Conservation (phyloP, 202 grass and related monocot species). For the Brachypodium distachyon region DNA sequence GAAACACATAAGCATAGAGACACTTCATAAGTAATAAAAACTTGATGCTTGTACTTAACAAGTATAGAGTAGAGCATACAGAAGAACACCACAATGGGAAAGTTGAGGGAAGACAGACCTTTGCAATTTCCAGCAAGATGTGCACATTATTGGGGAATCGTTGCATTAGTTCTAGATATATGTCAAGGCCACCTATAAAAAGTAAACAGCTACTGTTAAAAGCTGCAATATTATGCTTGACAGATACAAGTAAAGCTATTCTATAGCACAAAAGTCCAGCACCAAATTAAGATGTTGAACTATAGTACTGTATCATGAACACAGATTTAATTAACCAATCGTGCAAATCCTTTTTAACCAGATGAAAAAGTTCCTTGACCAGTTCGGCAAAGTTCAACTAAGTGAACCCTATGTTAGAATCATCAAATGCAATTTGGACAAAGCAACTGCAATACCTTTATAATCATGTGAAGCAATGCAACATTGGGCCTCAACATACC, state of each 20-base stretch:
- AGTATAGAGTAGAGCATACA: neutral
- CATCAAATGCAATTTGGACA: neutral
- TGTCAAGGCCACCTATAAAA: conserved; percentile 82
- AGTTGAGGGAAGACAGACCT: conserved; percentile 41
- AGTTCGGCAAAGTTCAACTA: neutral
- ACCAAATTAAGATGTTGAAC: neutral
- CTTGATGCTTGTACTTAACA: neutral
- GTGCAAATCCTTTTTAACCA: neutral
- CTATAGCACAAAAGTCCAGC: neutral
- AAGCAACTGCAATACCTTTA: conserved; percentile 50
- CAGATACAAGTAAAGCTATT: neutral
- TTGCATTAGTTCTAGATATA: conserved; percentile 76
- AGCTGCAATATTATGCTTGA: conserved; percentile 13
- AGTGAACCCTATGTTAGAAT: neutral
- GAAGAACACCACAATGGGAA: neutral
- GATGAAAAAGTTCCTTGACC: neutral
- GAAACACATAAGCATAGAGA: neutral
- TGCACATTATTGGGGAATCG: conserved; percentile 90
- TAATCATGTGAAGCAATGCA: conserved; percentile 95
- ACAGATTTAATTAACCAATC: neutral
- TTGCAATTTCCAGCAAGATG: conserved; percentile 88
- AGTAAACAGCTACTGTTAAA: neutral
- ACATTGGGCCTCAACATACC: conserved; percentile 94
- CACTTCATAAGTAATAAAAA: neutral
- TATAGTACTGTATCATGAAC: neutral